A percentile compares a stretch with the other conserved stretches of the same genome.
phyloP scores from a whole-genome alignment of 192 early-diverging fungal genomes.

The Geranomyces michiganensis region DNA sequence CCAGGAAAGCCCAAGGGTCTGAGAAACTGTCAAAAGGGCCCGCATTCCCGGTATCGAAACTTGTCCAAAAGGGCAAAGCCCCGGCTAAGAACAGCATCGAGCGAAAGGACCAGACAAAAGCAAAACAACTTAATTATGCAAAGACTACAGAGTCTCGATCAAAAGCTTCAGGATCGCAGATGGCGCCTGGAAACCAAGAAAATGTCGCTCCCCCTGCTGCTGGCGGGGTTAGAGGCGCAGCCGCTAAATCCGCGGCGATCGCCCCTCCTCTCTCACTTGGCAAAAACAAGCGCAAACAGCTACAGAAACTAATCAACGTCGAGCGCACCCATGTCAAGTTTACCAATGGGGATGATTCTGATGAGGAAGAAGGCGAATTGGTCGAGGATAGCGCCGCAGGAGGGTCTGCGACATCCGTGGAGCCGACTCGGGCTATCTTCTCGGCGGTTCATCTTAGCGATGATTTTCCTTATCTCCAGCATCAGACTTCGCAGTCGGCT shows the following conservation, averaged over 20 bases:
- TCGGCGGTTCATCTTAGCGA: slow-evolving; percentile 9
- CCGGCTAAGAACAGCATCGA: too few relatives aligned
- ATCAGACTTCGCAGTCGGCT: neutral
- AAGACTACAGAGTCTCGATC: neutral
- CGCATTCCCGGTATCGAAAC: too few relatives aligned
- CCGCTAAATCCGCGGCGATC: neutral
- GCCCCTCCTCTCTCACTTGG: slow-evolving; percentile 31
- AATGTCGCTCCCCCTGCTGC: neutral
- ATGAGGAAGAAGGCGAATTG: slow-evolving; percentile 4
- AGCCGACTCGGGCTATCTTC: slow-evolving; percentile 11
- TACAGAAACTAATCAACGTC: slow-evolving; percentile 12
- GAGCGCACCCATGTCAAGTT: slow-evolving; percentile 27
- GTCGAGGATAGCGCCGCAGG: neutral
- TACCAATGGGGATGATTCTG: neutral
- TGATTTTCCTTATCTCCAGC: neutral
- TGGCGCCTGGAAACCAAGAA: neutral
- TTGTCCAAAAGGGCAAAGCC: too few relatives aligned
- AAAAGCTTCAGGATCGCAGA: neutral
- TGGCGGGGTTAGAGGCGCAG: neutral
- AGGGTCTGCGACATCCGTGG: neutral
- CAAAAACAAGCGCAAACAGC: slow-evolving; percentile 25
- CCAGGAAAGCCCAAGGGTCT: too few relatives aligned
- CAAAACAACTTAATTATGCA: neutral
- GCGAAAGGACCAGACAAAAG: too few relatives aligned
- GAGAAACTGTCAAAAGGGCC: too few relatives aligned